These are phyloP conservation scores for Rhodotorula glutinis DNA, from an alignment of 1,284 basidiomycete species.

Conservation along the genomic window DNA sequence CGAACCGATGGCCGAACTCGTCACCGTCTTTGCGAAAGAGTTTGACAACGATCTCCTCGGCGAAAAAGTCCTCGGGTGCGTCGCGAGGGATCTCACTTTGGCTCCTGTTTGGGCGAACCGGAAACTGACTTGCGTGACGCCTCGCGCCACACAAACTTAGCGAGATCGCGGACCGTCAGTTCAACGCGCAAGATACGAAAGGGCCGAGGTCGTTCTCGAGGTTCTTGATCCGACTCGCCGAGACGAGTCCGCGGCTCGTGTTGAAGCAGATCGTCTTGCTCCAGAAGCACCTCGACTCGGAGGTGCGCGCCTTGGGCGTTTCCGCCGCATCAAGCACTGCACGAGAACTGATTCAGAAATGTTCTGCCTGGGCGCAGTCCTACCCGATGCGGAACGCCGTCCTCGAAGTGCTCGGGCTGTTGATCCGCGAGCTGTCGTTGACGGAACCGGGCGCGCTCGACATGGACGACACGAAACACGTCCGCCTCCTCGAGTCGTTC, in stretches of 20 bases:
- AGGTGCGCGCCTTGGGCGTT: slow-evolving; percentile 56
- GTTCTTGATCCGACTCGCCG: slow-evolving; percentile 79
- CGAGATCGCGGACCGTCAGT: slow-evolving; percentile 74
- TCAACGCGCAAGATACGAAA: slow-evolving; percentile 79
- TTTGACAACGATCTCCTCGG: slow-evolving; percentile 86
- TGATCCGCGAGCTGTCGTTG: slow-evolving; percentile 71
- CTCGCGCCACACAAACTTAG: too few relatives aligned
- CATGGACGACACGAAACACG: slow-evolving; percentile 59
- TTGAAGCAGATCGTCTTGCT: slow-evolving; percentile 86
- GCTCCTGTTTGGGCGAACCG: too few relatives aligned
- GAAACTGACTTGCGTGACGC: background rate
- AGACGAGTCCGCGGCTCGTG: slow-evolving; percentile 77
- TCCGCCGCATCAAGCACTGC: too few relatives aligned
- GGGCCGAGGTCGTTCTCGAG: slow-evolving; percentile 78
- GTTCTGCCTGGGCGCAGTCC: slow-evolving; percentile 62
- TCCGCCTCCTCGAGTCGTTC: slow-evolving; percentile 78
- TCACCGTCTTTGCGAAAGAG: slow-evolving; percentile 74
- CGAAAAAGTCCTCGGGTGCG: slow-evolving; percentile 74
- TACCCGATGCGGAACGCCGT: slow-evolving; percentile 95
- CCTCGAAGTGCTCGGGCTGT: slow-evolving; percentile 75
- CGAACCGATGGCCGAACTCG: slow-evolving; percentile 88
- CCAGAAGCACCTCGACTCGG: slow-evolving; percentile 82
- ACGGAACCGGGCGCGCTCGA: slow-evolving; percentile 27
- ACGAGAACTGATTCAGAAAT: too few relatives aligned
- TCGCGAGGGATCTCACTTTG: too few relatives aligned